Base-by-base conservation (phyloP, 176 grass and related monocot genomes). In the Oryza officinalis region DNA sequence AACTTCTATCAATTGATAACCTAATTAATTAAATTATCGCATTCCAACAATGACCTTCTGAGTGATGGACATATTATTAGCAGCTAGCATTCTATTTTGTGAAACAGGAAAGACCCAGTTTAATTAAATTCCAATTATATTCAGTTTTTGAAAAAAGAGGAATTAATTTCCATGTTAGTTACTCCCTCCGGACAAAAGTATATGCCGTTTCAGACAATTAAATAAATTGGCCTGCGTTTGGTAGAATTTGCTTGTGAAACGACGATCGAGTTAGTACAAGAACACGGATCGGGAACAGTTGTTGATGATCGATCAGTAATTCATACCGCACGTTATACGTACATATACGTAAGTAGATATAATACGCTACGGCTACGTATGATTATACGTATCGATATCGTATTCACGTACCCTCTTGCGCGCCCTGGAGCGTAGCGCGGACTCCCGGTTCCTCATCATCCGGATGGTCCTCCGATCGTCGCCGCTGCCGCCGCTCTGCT, bases 361-460 rank as follows among this genome's bases (percentile, higher is more conserved):
- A 17, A 20, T 22, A 22, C 46, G 6, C 18, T 54, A 22, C 6
- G 50, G 6, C 5, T 54, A 22, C 6, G 50, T 57, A 57, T 57
- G 22, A 18, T 18, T 22, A 9, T 57, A 20, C 18, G 50, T 57
- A 57, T 57, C 8, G 15, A 18, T 57, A 7, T 2, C 0, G 38
- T 63, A 61, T 37, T 47, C 59, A 68, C 88, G 18, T 65, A 90
- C 89, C 84, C 89, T 83, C 49, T 90, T 90, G 63, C 89, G 87
- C 22, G 89, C 89, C 84, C 89, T 90, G 63, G 89, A 90, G 6
- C 89, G 89, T 6, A 90, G 84, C 10, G 89, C 89, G 6, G 89
- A 90, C 28, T 87, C 89, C 25, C 89, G 13, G 50, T 90, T 90
- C 30, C 84, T 74, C 89, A 90, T 90, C 89, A 86, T 90, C 63